Evolutionary conservation across 306 rosid genomes (phyloP).

Genomic region (Begonia masoniana): DNA sequence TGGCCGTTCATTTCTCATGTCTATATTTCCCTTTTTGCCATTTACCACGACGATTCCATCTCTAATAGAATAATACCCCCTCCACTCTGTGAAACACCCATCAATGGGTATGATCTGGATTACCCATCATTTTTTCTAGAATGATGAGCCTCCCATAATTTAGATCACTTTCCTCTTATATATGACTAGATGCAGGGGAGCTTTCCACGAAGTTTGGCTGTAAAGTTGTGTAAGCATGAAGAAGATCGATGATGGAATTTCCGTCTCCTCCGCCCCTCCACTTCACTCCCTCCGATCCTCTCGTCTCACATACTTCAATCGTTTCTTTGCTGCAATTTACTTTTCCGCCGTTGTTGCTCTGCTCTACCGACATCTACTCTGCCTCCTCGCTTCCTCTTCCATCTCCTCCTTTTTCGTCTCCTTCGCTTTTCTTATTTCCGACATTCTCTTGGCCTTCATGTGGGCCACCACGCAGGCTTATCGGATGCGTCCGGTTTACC

Average conservation of each 20-base stretch:
- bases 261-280: slow-evolving; percentile 4
- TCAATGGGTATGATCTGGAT: no score
- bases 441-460: slow-evolving; percentile 17
- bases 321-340: slow-evolving; percentile 18
- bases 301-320: slow-evolving; percentile 9
- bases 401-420: slow-evolving; percentile 13
- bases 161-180: not conserved
- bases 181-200: no score
- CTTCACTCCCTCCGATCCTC: slow-evolving; percentile 14
- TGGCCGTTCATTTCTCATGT: no score
- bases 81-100: no score
- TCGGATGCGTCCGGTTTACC: slow-evolving; percentile 18
- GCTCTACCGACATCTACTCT: slow-evolving; percentile 15
- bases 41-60: no score
- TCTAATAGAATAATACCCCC: no score
- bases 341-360: slow-evolving; percentile 14
- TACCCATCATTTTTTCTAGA: no score
- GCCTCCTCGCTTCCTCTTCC: slow-evolving; percentile 11
- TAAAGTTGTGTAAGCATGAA: no score
- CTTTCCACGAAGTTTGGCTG: no score
- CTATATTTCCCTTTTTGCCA: no score
- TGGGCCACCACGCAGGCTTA: slow-evolving; percentile 17
- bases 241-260: not conserved
- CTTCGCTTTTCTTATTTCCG: slow-evolving; percentile 20
- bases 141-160: not conserved